Percentiles rank a stretch among this genome's conserved stretches.
phyloP scores from a whole-genome alignment of 192 early-diverging fungal genomes.

The Pilobolus umbonatus region DNA sequence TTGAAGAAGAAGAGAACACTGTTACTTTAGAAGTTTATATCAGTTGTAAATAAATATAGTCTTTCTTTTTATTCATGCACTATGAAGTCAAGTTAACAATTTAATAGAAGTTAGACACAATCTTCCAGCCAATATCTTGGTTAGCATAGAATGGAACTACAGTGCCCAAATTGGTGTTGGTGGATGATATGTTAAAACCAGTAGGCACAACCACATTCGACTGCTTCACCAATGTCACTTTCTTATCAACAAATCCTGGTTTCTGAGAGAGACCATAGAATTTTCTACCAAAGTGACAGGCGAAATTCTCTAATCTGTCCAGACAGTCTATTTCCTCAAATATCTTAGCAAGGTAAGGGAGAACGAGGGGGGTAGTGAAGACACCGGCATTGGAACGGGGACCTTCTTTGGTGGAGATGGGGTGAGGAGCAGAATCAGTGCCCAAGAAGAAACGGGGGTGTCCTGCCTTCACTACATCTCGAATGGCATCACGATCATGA shows the following conservation, averaged over 20 bases:
- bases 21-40: slow-evolving; percentile 5
- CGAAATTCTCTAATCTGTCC: slow-evolving; percentile 75
- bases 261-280: slow-evolving; percentile 78
- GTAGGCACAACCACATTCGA: slow-evolving; percentile 42
- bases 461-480: slow-evolving; percentile 63
- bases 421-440: slow-evolving; percentile 95
- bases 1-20: slow-evolving; percentile 33
- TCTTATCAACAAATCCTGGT: slow-evolving; percentile 34
- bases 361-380: slow-evolving; percentile 81
- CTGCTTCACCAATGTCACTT: slow-evolving; percentile 43
- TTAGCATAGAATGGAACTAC: slow-evolving; percentile 89
- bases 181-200: slow-evolving; percentile 43
- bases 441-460: slow-evolving; percentile 97
- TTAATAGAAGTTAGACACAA: slow-evolving; percentile 34
- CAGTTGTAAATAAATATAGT: not conserved
- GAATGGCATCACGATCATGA: slow-evolving; percentile 83
- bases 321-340: slow-evolving; percentile 84
- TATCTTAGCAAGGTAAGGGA: slow-evolving; percentile 85
- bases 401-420: slow-evolving; percentile 80
- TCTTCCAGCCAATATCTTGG: slow-evolving; percentile 58
- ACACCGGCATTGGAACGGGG: slow-evolving; percentile 84
- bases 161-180: slow-evolving; percentile 40
- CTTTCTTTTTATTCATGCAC: not conserved
- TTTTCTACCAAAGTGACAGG: slow-evolving; percentile 73
- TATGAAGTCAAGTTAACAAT: no score